phyloP scores from a whole-genome alignment of 495 filamentous ascomycete genomes.

The Pseudoneurospora amorphoporcata region DNA sequence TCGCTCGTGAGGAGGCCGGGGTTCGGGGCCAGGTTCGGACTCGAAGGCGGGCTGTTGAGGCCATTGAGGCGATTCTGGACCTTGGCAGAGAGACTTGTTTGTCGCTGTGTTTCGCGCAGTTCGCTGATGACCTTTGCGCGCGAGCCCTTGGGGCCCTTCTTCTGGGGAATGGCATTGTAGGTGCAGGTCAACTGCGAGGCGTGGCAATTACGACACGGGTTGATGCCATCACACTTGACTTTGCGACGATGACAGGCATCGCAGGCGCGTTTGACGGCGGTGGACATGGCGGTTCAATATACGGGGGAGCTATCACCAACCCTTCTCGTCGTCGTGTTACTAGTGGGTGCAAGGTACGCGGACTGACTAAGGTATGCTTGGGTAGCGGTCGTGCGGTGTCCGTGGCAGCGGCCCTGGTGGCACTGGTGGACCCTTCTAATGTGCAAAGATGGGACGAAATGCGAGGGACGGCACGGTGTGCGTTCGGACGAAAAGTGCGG shows the following conservation, averaged over 20 bases:
- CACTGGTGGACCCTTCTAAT: constrained; percentile 6
- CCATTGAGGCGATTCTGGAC: constrained; percentile 35
- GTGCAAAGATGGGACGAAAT: constrained; percentile 13
- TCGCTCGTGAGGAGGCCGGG: constrained; percentile 49
- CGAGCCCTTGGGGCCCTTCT: constrained; percentile 77
- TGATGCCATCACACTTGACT: constrained; percentile 65
- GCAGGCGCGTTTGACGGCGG: constrained; percentile 59
- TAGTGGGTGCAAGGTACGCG: not conserved
- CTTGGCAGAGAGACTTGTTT: constrained; percentile 46
- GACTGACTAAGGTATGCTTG: not conserved
- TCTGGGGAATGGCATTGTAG: constrained; percentile 74
- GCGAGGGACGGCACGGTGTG: constrained; percentile 5
- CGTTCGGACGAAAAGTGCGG: not conserved
- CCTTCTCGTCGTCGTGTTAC: not conserved
- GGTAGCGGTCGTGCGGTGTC: not conserved
- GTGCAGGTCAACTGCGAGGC: constrained; percentile 62
- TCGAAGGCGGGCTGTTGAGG: constrained; percentile 31
- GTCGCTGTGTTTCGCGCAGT: constrained; percentile 54
- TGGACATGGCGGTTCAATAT: constrained; percentile 28
- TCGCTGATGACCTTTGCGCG: constrained; percentile 75
- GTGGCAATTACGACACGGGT: constrained; percentile 62
- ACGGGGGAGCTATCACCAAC: not conserved
- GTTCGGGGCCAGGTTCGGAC: constrained; percentile 35
- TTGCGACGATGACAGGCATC: constrained; percentile 79
- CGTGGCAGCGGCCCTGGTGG: constrained; percentile 5